Base-by-base conservation (phyloP, 139 green algal genomes). In the Micractinium conductrix region DNA sequence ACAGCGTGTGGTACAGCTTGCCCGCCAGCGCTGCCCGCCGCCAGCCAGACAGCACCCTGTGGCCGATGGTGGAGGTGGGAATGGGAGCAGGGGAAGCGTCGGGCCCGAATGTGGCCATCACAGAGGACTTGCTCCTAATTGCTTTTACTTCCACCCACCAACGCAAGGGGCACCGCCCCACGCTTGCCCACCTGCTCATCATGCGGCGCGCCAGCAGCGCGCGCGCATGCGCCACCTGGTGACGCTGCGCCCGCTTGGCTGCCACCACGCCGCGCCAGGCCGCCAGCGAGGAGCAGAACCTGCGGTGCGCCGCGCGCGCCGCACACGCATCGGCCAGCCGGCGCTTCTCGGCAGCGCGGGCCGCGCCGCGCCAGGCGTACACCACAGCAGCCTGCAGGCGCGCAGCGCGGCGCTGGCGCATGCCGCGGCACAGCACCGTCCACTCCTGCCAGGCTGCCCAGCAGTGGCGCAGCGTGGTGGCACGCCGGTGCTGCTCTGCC, bases 391-490 rank as follows among this genome's bases (percentile, higher is more conserved):
- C 37, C 24, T 78, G 65, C 45, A 50, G 35, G 6, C 65, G 33
- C 0, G 22, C 37, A 1, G 35, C 45, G 8, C 43, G 44, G 22
- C 67, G 79, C 44, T 78, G 45, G 9, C 26, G 12, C 37, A 67
- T 37, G 45, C 30, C 44, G 14, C 65, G 58, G 67, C 65, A 70
- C 67, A 78, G 33, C 6, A 6, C 35, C 35, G 43, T 58, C 79
- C 79, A 84, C 24, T 78, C 9, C 67, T 68, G 69, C 79, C 79
- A 84, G 33, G 48, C 30, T 0, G 63, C 14, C 65, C 67, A 84
- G 65, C 65, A 21, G 60, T 1, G n/a, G 12, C 35, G 44, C 33
- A 84, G 65, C 65, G 70, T 19, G 42, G 44, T 48, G 26, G n/a
- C n/a, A 19, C 62, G 78, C 37, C 21, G 12, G 43, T 75, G 78